Evolutionary conservation across 768 basidiomycete species (phyloP), one percentile per base, ranked within the genome.

Genomic region (Russula olivacea): DNA sequence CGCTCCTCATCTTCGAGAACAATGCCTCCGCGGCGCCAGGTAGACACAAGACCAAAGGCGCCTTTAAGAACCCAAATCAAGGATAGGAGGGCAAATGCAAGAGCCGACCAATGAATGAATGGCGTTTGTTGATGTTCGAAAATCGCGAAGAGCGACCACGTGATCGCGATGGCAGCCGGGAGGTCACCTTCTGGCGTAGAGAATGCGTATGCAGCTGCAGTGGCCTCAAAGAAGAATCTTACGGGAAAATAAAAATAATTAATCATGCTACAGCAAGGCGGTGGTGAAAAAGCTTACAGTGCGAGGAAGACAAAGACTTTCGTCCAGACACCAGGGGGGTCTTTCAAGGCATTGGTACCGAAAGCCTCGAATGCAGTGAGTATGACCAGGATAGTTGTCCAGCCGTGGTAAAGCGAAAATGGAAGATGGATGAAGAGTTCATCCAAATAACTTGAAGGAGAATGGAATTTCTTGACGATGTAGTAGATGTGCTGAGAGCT

Each of bases 221-320:
- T 95, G 14, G 85, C 86, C 74, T 95, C 92, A 65, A 95, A 86
- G 86, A 95, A 95, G 79, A 96, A 86, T 63, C 88, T 89, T 38
- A 11, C 15, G 28, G 6, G n/a, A 34, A 25, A 17, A 6, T n/a
- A 50, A 45, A 45, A 55, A 34, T 63, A 40, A 51, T 40, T 57
- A 55, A 61, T 28, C 34, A 43, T 40, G 43, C 23, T 23, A 10
- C 14, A 45, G 11, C n/a, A 36, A 49, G 21, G 61, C 17, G 43
- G 40, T 45, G 54, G 19, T 61, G 68, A 41, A 65, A 61, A 61
- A 54, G 62, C 88, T 70, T 75, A 91, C 85, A 96, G 78, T 48
- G 83, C 90, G 32, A 98, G 85, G 85, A 97, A 94, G 62, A 94
- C 96, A 68, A 95, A 93, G 71, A 96, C 86, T 71, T 95, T 94